Evolutionary conservation across 2,329 filamentous ascomycete species (phyloP), one percentile per base, ranked within the genome.

Genomic region (Simplicillium sp.): DNA sequence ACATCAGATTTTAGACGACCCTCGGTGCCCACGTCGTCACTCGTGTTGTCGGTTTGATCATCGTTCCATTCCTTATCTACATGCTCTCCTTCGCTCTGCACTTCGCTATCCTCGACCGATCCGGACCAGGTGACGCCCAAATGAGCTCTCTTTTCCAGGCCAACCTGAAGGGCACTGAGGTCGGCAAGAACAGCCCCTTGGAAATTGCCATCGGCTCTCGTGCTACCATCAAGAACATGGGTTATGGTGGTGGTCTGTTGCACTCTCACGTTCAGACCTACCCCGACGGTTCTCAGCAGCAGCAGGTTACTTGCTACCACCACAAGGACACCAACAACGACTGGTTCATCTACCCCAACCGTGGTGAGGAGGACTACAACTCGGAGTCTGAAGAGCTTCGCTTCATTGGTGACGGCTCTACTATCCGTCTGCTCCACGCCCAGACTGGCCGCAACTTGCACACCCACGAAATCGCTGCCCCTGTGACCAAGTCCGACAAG

Each of bases 281-380:
- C 60, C 90, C 90, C 0, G 89, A 96, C 58, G 92, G 90, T 28
- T 97, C 92, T 31, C 69, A 68, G 39, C 92, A 98, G 66, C 94
- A 98, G 64, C 92, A 98, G 62, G 82, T 98, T 46, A 98, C 92
- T 47, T 98, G 94, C 72, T 98, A 98, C 66, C 92, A 98, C 66
- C 92, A 98, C 73, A 98, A 98, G 63, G 92, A 98, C 70, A 76
- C 90, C 61, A 98, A 98, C 77, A 98, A 98, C 61, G 92, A 98
- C 62, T 98, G 92, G 92, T 95, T 94, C 67, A 89, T 98, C 66
- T 96, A 96, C 62, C 92, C 92, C 18, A 95, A 90, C 67, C 86
- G 94, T 47, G 65, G 72, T 40, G 77, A 94, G 44, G 65, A 74
- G 17, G 82, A 84, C 14, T 95, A 81, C 55, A 73, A 89, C 53